Conservation (phyloP, 345 rosid species). For the Aquilaria yunnanensis region DNA sequence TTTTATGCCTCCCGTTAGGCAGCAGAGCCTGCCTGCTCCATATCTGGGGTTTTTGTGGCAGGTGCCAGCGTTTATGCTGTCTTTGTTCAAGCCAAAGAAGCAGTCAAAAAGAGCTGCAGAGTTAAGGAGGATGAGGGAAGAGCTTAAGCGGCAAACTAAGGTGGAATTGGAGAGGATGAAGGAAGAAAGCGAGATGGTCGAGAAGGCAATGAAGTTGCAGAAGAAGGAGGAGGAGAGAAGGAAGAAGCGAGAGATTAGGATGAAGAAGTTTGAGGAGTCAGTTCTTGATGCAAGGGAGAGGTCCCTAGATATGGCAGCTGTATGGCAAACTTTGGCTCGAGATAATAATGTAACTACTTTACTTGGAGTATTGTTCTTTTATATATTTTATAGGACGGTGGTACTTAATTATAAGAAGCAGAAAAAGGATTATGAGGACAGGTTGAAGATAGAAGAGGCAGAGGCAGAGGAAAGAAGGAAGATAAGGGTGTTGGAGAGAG, state of each 20-base stretch:
- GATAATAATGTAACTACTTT: slow-evolving; percentile 60
- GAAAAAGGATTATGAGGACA: slow-evolving; percentile 87
- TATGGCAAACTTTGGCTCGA: slow-evolving; percentile 66
- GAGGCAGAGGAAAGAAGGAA: slow-evolving; percentile 91
- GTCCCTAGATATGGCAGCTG: slow-evolving; percentile 36
- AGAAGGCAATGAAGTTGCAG: slow-evolving; percentile 43
- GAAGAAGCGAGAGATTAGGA: slow-evolving; percentile 46
- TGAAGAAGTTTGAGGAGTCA: slow-evolving; percentile 53
- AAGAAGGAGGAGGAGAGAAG: slow-evolving; percentile 63
- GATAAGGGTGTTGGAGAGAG: slow-evolving; percentile 77
- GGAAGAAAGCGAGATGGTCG: slow-evolving; percentile 64
- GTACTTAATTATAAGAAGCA: slow-evolving; percentile 79
- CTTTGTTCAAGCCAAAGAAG: slow-evolving; percentile 55
- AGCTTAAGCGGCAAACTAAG: slow-evolving; percentile 55
- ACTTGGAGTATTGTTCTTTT: slow-evolving; percentile 71
- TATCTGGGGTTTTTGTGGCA: slow-evolving; percentile 73
- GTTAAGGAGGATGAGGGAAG: slow-evolving; percentile 59
- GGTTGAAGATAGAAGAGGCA: slow-evolving; percentile 89
- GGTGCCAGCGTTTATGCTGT: slow-evolving; percentile 52
- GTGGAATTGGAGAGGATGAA: slow-evolving; percentile 50
- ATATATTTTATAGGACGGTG: slow-evolving; percentile 69
- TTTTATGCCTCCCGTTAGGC: slow-evolving; percentile 74
- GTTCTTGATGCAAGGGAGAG: slow-evolving; percentile 55
- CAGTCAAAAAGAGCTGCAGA: slow-evolving; percentile 59
- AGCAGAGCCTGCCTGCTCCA: slow-evolving; percentile 59